Conservation (phyloP, 116 monocot genomes). For the Zostera marina region DNA sequence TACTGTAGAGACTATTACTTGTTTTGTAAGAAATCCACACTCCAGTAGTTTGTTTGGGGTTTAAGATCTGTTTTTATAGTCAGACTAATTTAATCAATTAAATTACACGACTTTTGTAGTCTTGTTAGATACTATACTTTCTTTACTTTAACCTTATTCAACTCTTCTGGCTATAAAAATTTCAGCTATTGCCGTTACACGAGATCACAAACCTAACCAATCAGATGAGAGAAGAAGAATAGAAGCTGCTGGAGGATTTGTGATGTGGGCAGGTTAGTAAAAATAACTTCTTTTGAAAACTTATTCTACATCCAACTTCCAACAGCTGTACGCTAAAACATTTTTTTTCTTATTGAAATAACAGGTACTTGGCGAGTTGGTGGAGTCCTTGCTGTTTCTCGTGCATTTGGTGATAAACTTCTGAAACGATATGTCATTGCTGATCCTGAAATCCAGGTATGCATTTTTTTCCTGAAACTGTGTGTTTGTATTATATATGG, state of each 20-base stretch:
- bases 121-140: not conserved
- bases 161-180: not conserved
- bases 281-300: too few species aligned
- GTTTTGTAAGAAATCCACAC: too few species aligned
- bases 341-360: not conserved
- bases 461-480: not conserved
- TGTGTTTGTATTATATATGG: not conserved
- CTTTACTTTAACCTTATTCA: not conserved
- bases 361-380: slow-evolving; percentile 91
- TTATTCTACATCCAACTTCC: too few species aligned
- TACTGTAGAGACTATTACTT: too few species aligned
- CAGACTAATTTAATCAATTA: not conserved
- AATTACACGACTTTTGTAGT: not conserved
- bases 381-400: slow-evolving; percentile 91
- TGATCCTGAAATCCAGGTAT: slow-evolving; percentile 82
- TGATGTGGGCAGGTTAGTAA: slow-evolving; percentile 80
- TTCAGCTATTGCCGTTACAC: slow-evolving; percentile 85
- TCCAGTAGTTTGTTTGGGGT: too few species aligned
- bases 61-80: too few species aligned
- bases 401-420: slow-evolving; percentile 81
- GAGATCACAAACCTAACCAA: slow-evolving; percentile 87
- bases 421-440: slow-evolving; percentile 85
- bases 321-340: not conserved
- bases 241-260: slow-evolving; percentile 87
- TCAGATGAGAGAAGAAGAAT: slow-evolving; percentile 74